Percentiles rank a stretch among this genome's conserved stretches.
Conservation (phyloP, 2,329 filamentous ascomycete genomes). For the Sporothrix pallida region DNA sequence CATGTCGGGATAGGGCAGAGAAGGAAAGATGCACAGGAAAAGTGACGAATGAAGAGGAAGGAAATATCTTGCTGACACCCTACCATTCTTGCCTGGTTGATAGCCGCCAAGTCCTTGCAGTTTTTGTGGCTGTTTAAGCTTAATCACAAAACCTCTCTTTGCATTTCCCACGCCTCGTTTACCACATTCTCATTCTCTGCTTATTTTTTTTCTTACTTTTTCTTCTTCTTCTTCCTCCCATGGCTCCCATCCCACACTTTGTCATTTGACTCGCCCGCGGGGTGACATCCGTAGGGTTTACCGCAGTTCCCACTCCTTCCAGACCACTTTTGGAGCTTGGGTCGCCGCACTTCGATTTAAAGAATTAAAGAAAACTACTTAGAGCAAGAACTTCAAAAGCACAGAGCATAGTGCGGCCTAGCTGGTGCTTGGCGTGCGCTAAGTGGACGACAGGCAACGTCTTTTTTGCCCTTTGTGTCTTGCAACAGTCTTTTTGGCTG, state of each 20-base stretch:
- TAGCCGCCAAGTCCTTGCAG: not conserved
- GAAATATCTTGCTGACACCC: not conserved
- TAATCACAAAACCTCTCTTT: not conserved
- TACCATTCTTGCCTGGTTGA: not conserved
- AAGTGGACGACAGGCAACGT: constrained; percentile 4
- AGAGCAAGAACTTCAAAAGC: not conserved
- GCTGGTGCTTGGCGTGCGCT: constrained; percentile 17
- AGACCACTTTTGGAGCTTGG: not conserved
- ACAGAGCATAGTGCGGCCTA: not conserved
- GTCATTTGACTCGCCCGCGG: constrained; percentile 8
- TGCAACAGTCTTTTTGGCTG: constrained; percentile 7
- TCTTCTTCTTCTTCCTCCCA: not conserved
- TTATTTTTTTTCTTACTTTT: not conserved
- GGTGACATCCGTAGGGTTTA: not conserved
- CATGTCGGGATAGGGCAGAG: not conserved
- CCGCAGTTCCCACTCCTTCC: constrained; percentile 18
- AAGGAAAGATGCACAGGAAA: not conserved
- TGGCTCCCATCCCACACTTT: not conserved
- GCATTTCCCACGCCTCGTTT: too few relatives aligned
- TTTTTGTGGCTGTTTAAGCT: constrained; percentile 17
- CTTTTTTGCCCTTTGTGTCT: not conserved
- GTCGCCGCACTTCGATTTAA: constrained; percentile 6
- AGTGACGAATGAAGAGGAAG: not conserved
- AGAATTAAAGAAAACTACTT: too few relatives aligned
- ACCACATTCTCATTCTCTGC: not conserved